These are phyloP conservation scores for Picochlorum costavermella DNA, from an alignment of 139 green algal genomes.

Conservation along the genomic window DNA sequence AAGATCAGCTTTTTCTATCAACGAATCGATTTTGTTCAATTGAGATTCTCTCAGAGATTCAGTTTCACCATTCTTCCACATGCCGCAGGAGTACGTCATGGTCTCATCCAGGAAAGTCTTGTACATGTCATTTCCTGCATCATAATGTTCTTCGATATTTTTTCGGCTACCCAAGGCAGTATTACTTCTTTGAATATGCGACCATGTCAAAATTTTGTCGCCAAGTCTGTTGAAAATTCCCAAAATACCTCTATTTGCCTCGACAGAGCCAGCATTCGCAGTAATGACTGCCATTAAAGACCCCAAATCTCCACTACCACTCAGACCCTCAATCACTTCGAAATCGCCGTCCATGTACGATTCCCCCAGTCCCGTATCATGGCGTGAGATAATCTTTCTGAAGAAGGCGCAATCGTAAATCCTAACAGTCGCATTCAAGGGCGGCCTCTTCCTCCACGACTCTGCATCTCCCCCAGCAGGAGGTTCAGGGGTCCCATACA, in stretches of 20 bases:
- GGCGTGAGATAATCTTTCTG: conserved; percentile 55
- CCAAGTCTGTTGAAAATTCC: conserved; percentile 73
- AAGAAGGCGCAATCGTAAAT: conserved; percentile 71
- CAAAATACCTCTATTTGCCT: conserved; percentile 49
- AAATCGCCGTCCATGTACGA: conserved; percentile 82
- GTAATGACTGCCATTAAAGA: conserved; percentile 59
- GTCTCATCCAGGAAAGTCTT: conserved; percentile 84
- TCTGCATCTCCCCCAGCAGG: conserved; percentile 20
- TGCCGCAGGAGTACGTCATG: conserved; percentile 88
- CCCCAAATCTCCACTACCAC: conserved; percentile 41
- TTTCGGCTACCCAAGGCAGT: conserved; percentile 60
- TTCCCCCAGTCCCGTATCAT: conserved; percentile 85
- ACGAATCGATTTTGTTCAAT: conserved; percentile 76
- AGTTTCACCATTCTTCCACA: conserved; percentile 28
- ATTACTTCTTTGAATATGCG: conserved; percentile 73
- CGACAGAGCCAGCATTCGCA: conserved; percentile 46
- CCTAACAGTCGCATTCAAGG: conserved; percentile 45
- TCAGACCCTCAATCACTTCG: conserved; percentile 28
- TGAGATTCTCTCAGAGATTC: conserved; percentile 38
- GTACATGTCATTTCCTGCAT: conserved; percentile 93
- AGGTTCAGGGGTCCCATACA: conserved; percentile 40
- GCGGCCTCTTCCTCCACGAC: conserved; percentile 52
- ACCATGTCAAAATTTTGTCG: conserved; percentile 58
- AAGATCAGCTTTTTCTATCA: conserved; percentile 57
- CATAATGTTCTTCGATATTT: conserved; percentile 98